phyloP scores from a whole-genome alignment of 208 protist genomes.

The Porcisia hertigi region DNA sequence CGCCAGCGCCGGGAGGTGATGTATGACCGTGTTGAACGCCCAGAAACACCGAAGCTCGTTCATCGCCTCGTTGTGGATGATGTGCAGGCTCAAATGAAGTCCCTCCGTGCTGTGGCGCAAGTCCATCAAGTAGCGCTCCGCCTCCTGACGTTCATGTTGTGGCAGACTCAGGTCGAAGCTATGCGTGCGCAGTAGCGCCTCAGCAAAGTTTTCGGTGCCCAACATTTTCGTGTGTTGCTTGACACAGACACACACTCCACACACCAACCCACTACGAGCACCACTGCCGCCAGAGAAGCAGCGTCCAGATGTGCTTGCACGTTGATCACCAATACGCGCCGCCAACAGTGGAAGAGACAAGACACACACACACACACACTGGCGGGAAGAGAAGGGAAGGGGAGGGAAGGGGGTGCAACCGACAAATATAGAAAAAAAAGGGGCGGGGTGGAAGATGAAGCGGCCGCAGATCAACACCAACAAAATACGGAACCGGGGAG shows the following conservation, averaged over 20 bases:
- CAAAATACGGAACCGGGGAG: no score
- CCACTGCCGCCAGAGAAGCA: no score
- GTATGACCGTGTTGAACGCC: slow-evolving; percentile 82
- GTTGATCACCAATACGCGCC: no score
- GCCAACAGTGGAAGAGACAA: background rate
- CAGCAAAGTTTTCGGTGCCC: slow-evolving; percentile 54
- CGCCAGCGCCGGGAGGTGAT: slow-evolving; percentile 56
- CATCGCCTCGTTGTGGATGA: slow-evolving; percentile 67
- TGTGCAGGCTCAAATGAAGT: slow-evolving; percentile 68
- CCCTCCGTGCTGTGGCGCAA: slow-evolving; percentile 63
- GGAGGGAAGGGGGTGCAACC: background rate
- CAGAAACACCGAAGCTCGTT: slow-evolving; percentile 73
- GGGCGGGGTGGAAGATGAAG: background rate
- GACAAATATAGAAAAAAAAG: background rate
- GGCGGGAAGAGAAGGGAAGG: background rate
- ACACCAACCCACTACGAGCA: no score
- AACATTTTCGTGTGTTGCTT: slow-evolving; percentile 3
- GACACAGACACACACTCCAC: no score
- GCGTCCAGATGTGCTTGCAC: no score
- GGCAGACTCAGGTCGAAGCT: slow-evolving; percentile 41
- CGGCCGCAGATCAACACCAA: background rate
- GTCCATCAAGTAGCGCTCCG: slow-evolving; percentile 74
- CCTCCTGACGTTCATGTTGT: slow-evolving; percentile 39
- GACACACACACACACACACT: background rate
- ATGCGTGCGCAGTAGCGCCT: slow-evolving; percentile 69